Evolutionary conservation across 2,329 filamentous ascomycete genomes (phyloP), one percentile per base, ranked within the genome.

Genomic region (Epichloe scottii): DNA sequence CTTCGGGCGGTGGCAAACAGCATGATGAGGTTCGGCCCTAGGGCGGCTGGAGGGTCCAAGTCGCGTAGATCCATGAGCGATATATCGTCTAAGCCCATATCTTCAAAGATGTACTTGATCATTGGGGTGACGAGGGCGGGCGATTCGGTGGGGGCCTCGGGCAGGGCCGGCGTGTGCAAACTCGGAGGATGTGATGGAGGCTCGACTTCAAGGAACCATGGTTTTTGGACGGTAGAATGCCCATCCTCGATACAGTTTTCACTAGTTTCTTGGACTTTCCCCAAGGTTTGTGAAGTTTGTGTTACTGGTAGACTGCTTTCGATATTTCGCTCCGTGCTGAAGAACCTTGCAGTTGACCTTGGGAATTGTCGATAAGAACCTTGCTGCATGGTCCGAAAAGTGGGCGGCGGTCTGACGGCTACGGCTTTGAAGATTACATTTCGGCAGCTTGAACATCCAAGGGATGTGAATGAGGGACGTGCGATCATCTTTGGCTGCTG

Each of bases 21-120:
- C 93, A 97, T 97, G 50, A 98, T 77, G 30, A 96, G 76, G 60
- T 91, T 90, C 2, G 87, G 81, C 1, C 93, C 93, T 1, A 98
- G 76, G 0, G 90, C 90, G 0, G 91, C 84, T 0, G 90, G 87
- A 1, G 90, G 89, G 59, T 96, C 87, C 47, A 97, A 75, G 38
- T 79, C 71, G 51, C 93, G 87, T 34, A 98, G 74, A 62, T 98
- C 93, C 46, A 95, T 74, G 5, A 98, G 68, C 1, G 76, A 76
- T 45, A 98, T 73, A 51, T 89, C 79, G 63, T 96, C 89, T 40
- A 98, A 73, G 37, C 93, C 93, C 58, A 95, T 81, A 33, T 95
- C 87, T 53, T 90, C 79, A 6, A 87, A 89, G 2, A 89, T 75
- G 62, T 89, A 88, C 55, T 89, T 75, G 33, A 97, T 71, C 49